Base-by-base conservation (phyloP, 176 grass and related monocot genomes). In the Zoysia japonica region DNA sequence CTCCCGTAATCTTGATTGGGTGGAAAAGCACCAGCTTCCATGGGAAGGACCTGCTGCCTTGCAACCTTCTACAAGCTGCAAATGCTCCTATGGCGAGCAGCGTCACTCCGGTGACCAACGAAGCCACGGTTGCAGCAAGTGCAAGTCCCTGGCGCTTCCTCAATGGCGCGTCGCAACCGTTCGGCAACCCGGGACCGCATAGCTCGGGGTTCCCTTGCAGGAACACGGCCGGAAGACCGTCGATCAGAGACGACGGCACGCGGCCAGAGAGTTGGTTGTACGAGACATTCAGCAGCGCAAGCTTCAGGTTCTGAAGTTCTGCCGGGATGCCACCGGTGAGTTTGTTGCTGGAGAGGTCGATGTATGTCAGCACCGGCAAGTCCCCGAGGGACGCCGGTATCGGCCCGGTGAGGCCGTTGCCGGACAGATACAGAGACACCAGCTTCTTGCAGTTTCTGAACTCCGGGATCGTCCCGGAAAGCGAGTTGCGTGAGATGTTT, bases 201-300 rank as follows among this genome's bases (percentile, higher is more conserved):
- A 96, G 79, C 36, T 67, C 87, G 0, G 85, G 85, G 61, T 96
- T 96, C 35, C 90, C 93, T 66, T 93, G 41, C 2, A 96, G 79
- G 45, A 88, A 92, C 75, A 88, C 81, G 62, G 93, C 93, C 0
- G 93, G 93, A 4, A 90, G 85, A 38, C 72, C 90, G 72, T 87
- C 76, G 63, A 93, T 7, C 1, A 96, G 83, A 43, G 86, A 46
- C 9, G 40, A 7, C 2, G 93, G 90, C 71, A 96, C 93, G 1
- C 79, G 89, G 54, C 93, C 93, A 44, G 85, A 82, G 78, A 96
- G 75, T 4, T 84, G 76, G 71, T 96, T 96, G 41, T 88, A 93
- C 10, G 93, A 96, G 47, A 96, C 87, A 39, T 96, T 96, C 5
- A 96, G 86, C 79, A 96, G 28, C 3, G 90, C 90, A 20, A 96